These are phyloP conservation scores for Salix caprea DNA, from an alignment of 345 rosid genomes.

Conservation along the genomic window DNA sequence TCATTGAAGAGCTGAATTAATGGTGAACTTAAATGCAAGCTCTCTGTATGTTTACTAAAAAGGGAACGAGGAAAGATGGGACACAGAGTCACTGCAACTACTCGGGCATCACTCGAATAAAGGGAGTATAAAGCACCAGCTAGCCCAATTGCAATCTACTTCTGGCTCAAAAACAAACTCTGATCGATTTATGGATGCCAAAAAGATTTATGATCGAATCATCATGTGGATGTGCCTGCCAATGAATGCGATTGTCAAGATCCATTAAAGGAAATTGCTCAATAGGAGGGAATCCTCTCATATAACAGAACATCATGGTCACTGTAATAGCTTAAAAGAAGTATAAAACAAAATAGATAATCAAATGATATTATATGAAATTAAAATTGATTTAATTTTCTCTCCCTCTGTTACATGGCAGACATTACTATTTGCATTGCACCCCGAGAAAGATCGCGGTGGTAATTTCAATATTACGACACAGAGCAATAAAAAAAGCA, in stretches of 20 bases:
- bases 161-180: background rate
- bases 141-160: background rate
- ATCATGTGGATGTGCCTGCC: background rate
- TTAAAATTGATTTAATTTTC: background rate
- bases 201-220: background rate
- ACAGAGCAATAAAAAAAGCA: background rate
- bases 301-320: background rate
- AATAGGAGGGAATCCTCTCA: background rate
- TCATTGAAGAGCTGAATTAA: background rate
- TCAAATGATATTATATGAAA: background rate
- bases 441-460: background rate
- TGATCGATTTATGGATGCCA: background rate
- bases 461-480: background rate
- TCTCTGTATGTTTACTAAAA: background rate
- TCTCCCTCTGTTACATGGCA: background rate
- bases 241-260: background rate
- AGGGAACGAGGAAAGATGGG: background rate
- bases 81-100: background rate
- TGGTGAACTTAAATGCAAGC: background rate
- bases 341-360: background rate
- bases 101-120: background rate
- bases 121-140: background rate
- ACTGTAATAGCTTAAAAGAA: background rate
- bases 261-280: background rate
- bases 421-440: background rate